Evolutionary conservation across 768 basidiomycete genomes (phyloP).

Genomic region (Phanerochaete carnosa): DNA sequence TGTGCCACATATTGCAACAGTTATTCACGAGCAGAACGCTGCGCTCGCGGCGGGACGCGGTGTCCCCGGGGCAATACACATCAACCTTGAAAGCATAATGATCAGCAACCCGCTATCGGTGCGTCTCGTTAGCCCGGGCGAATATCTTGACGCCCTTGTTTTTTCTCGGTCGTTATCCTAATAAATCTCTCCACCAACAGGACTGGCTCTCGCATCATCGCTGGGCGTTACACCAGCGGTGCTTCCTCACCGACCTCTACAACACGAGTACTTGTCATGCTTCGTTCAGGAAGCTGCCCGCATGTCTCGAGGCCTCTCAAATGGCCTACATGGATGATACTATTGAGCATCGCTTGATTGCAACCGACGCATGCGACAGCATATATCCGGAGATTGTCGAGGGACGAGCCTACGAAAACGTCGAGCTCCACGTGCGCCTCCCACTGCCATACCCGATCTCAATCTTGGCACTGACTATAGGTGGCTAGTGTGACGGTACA

Average conservation of each 20-base stretch:
- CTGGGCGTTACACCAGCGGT: slow-evolving; percentile 29
- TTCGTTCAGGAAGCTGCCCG: background rate
- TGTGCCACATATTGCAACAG: slow-evolving; percentile 32
- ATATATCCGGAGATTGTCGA: background rate
- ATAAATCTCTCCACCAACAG: slow-evolving; percentile 7
- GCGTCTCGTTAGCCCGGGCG: too few species aligned
- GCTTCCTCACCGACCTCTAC: slow-evolving; percentile 13
- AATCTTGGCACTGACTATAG: too few species aligned
- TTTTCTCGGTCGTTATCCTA: background rate
- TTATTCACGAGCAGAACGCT: slow-evolving; percentile 32
- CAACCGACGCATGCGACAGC: background rate
- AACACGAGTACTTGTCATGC: background rate
- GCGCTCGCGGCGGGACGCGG: slow-evolving; percentile 17
- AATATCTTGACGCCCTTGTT: too few species aligned
- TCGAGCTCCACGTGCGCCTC: background rate
- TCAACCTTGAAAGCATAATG: slow-evolving; percentile 32
- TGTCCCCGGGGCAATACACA: slow-evolving; percentile 18
- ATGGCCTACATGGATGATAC: background rate
- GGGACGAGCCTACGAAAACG: background rate
- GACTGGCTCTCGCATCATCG: slow-evolving; percentile 23
- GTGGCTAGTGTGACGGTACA: background rate
- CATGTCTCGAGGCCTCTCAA: background rate
- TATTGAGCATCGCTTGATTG: background rate
- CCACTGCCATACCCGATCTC: background rate
- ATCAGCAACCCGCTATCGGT: slow-evolving; percentile 25